These are phyloP conservation scores for Termitomyces heimii DNA, from an alignment of 768 basidiomycete genomes.

Conservation along the genomic window DNA sequence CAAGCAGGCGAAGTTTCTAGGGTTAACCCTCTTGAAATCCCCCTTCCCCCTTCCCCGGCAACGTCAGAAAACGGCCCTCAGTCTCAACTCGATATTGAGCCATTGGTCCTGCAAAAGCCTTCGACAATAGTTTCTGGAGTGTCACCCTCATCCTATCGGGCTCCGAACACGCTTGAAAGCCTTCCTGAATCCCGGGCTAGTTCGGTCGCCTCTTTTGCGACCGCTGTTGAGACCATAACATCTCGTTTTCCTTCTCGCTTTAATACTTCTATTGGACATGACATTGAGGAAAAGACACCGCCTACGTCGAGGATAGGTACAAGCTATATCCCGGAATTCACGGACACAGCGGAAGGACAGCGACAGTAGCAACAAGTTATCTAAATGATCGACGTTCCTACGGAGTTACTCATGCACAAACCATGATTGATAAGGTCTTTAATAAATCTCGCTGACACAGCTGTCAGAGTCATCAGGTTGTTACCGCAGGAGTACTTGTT, in stretches of 20 bases:
- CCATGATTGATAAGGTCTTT: neutral
- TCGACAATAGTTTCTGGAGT: conserved; percentile 1
- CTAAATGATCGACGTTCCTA: neutral
- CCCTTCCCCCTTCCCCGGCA: conserved; percentile 4
- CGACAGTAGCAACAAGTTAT: neutral
- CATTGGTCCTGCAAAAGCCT: conserved; percentile 1
- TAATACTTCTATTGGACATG: neutral
- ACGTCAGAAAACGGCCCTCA: neutral
- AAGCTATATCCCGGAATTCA: conserved; percentile 3
- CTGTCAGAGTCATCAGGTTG: neutral
- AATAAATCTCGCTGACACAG: neutral
- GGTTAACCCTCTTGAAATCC: conserved; percentile 8
- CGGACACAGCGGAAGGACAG: neutral
- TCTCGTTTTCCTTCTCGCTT: conserved; percentile 5
- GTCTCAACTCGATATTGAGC: neutral
- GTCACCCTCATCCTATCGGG: conserved; percentile 7
- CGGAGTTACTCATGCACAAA: neutral
- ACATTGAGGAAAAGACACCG: conserved; percentile 5
- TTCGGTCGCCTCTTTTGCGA: conserved; percentile 26
- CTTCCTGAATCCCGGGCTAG: conserved; percentile 16
- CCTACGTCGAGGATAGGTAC: conserved; percentile 11
- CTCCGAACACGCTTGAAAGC: conserved; percentile 4
- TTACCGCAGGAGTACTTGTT: neutral
- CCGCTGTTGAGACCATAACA: conserved; percentile 24
- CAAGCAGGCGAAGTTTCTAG: neutral